Conservation (phyloP, 148 eudicot genomes). For the Selenicereus undatus region DNA sequence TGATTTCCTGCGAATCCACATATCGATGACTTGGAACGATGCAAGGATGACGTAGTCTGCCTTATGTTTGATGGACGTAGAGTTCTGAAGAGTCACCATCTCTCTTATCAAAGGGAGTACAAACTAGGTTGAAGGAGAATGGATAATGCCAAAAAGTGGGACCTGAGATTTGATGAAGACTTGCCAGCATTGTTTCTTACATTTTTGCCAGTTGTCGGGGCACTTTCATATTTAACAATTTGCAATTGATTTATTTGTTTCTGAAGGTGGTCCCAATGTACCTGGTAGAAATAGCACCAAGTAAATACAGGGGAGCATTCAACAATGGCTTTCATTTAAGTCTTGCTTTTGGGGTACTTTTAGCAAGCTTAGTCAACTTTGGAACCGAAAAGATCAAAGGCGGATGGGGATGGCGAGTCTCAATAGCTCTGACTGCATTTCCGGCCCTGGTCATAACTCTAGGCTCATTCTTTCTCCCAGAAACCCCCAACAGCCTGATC, state of each 20-base stretch:
- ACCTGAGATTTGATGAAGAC: not conserved
- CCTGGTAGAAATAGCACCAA: conserved; percentile 42
- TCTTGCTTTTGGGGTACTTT: conserved; percentile 21
- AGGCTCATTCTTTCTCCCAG: conserved; percentile 40
- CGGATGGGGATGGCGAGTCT: conserved; percentile 49
- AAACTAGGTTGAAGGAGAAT: not conserved
- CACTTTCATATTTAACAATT: not conserved
- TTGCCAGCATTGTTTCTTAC: not conserved
- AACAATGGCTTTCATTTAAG: conserved; percentile 27
- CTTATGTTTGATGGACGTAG: no score
- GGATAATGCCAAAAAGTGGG: not conserved
- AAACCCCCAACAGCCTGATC: conserved; percentile 44
- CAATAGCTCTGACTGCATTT: conserved; percentile 33
- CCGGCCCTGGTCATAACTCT: conserved; percentile 30
- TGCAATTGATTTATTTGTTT: not conserved
- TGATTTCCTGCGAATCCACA: no score
- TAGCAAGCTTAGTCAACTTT: conserved; percentile 35
- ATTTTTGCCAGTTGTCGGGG: not conserved
- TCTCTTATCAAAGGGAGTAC: not conserved
- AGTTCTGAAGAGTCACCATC: no score
- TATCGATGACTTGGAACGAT: no score
- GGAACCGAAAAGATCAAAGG: conserved; percentile 37
- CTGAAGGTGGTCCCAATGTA: conserved; percentile 29
- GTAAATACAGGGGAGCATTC: conserved; percentile 39
- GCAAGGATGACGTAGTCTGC: no score